Percentiles rank a stretch among this genome's conserved stretches.
Evolutionary conservation across 192 early-diverging fungal genomes (phyloP).

Genomic region (Entophlyctis helioformis): DNA sequence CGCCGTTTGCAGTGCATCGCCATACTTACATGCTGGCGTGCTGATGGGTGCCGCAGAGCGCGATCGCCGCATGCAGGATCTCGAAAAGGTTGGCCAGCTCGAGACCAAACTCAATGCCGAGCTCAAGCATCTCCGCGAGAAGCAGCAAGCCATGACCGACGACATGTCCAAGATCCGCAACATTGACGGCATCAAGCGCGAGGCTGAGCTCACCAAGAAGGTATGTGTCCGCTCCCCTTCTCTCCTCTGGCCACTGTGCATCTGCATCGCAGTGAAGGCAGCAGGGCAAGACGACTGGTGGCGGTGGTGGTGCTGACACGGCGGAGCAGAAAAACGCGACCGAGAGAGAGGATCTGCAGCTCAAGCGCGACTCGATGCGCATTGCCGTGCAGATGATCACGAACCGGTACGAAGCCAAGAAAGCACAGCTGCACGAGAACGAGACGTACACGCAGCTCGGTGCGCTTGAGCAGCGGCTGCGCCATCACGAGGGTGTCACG

Average conservation of each 20-base stretch:
- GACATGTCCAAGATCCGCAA: conserved; percentile 27
- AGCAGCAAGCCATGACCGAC: conserved; percentile 15
- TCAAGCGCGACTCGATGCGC: conserved; percentile 19
- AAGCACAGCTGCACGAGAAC: conserved; percentile 36
- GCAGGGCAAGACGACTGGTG: conserved; percentile 1
- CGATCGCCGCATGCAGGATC: conserved; percentile 33
- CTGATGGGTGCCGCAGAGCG: no score
- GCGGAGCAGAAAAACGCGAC: conserved; percentile 28
- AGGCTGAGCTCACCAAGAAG: conserved; percentile 21
- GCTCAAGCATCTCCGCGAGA: conserved; percentile 23
- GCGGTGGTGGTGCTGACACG: not conserved
- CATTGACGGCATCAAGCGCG: conserved; percentile 27
- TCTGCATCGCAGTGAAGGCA: not conserved
- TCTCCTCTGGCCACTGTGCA: not conserved
- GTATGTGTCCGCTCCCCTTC: conserved; percentile 9
- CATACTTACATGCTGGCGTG: no score
- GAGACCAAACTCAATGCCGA: conserved; percentile 41
- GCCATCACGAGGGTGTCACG: conserved; percentile 34
- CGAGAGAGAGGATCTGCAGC: conserved; percentile 19
- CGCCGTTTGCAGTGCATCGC: no score
- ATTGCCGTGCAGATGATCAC: conserved; percentile 17
- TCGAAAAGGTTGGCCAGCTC: conserved; percentile 45
- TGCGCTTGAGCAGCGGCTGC: conserved; percentile 34
- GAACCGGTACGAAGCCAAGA: conserved; percentile 32
- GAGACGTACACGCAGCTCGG: conserved; percentile 39